Base-by-base conservation (phyloP, 1,284 basidiomycete genomes). In the Rhodotorula sp. region DNA sequence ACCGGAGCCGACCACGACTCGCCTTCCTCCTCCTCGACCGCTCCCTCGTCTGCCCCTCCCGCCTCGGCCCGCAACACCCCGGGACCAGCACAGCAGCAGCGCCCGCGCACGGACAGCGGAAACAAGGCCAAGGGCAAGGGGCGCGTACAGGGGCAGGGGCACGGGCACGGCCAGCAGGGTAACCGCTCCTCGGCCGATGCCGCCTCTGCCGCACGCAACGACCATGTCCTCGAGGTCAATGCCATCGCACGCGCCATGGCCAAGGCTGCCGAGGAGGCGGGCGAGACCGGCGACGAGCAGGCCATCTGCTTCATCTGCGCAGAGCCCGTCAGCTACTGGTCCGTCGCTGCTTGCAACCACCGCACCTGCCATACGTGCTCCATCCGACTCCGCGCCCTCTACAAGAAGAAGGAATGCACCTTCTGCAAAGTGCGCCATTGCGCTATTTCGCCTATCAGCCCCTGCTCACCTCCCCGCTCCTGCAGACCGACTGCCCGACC, bases 301-400 rank as follows among this genome's bases (percentile, higher is more conserved):
- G 46, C 56, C 6, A 81, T 90, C 8, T 99, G 97, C 83, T 96
- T 90, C 85, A 98, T 99, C 81, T 99, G 96, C 79, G 94, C 96
- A 1, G 94, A 99, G 80, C 90, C 91, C 4, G 88, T 97, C 81
- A 92, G 91, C 79, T 95, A 92, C 80, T 95, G 90, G 82, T 89
- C 92, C 19, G 83, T 97, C 27, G 90, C 93, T 15, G 88, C 90
- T 62, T 99, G 96, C 83, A 93, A 94, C 80, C 96, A 99, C 81
- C 85, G 90, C 55, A 94, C 91, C 13, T 96, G 93, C 83, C 92
- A 95, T 83, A 89, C 97, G 67, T 99, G 96, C 80, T 90, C 92
- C 1, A 83, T 98, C 61, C 87, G 96, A n/a, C 83, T 99, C 37
- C 84, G 94, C 41, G 94, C 93, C 1, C 85, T 99, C 69, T 99